Evolutionary conservation across 306 rosid species (phyloP).

Genomic region (Quercus robur): DNA sequence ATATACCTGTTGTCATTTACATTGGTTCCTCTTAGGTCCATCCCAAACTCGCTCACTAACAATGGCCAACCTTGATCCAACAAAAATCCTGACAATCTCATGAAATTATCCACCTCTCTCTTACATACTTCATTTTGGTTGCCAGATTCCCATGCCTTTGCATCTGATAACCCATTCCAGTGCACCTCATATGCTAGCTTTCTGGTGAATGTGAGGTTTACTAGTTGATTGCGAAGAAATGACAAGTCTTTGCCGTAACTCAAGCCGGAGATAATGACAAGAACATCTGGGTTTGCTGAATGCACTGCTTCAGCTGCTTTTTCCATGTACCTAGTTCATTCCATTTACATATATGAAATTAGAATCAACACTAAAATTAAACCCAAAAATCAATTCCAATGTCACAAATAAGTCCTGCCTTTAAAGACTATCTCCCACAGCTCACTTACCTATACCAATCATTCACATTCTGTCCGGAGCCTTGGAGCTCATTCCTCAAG

Average conservation of each 20-base stretch:
- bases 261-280: slow-evolving; percentile 78
- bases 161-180: slow-evolving; percentile 76
- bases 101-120: slow-evolving; percentile 41
- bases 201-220: slow-evolving; percentile 46
- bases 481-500: slow-evolving; percentile 84
- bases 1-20: slow-evolving; percentile 80
- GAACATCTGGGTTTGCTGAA: slow-evolving; percentile 69
- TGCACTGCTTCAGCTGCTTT: slow-evolving; percentile 91
- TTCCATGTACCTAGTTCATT: slow-evolving; percentile 63
- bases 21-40: slow-evolving; percentile 69
- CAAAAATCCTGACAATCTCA: slow-evolving; percentile 50
- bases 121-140: slow-evolving; percentile 90
- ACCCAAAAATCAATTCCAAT: neutral
- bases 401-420: neutral
- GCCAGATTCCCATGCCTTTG: slow-evolving; percentile 58
- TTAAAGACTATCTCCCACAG: too few relatives aligned
- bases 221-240: slow-evolving; percentile 36
- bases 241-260: slow-evolving; percentile 62
- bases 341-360: neutral
- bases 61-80: slow-evolving; percentile 72
- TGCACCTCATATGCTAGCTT: slow-evolving; percentile 75
- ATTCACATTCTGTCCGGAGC: slow-evolving; percentile 59
- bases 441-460: slow-evolving; percentile 77
- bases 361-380: neutral
- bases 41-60: slow-evolving; percentile 78